Percentiles rank a stretch among this genome's conserved stretches.
Conservation (phyloP, 257 asterid species). For the Solanum sitiens region DNA sequence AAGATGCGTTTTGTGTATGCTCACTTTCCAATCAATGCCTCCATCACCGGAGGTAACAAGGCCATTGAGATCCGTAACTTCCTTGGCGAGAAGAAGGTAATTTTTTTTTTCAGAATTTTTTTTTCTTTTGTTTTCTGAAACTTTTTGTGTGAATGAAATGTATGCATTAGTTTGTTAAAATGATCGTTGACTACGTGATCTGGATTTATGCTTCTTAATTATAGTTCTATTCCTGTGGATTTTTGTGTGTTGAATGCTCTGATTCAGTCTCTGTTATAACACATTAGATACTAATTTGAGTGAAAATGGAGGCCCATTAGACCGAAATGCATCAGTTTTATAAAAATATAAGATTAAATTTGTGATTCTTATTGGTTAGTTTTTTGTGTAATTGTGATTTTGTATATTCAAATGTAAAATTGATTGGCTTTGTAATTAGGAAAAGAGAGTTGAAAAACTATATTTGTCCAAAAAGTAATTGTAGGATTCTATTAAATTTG, state of each 20-base stretch:
- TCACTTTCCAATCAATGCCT: neutral
- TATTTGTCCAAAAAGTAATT: neutral
- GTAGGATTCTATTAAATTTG: neutral
- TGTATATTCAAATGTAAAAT: neutral
- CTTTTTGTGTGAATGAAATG: neutral
- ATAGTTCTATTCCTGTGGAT: neutral
- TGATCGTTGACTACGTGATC: neutral
- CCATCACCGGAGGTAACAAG: neutral
- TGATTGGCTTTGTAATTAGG: neutral
- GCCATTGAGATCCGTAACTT: conserved; percentile 1
- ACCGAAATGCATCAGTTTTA: neutral
- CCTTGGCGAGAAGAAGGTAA: neutral
- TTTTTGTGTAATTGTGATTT: neutral
- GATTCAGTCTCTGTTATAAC: neutral
- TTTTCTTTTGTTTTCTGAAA: neutral
- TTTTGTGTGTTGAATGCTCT: neutral
- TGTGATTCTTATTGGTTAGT: neutral
- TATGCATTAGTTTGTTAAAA: neutral
- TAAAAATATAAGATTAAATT: neutral
- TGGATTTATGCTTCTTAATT: neutral
- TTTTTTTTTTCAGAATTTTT: neutral
- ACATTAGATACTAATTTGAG: neutral
- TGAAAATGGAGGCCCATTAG: too few species aligned
- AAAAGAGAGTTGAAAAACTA: neutral
- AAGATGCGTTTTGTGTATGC: conserved; percentile 1